phyloP scores from a whole-genome alignment of 176 grass and related monocot genomes.

The Phyllostachys edulis region DNA sequence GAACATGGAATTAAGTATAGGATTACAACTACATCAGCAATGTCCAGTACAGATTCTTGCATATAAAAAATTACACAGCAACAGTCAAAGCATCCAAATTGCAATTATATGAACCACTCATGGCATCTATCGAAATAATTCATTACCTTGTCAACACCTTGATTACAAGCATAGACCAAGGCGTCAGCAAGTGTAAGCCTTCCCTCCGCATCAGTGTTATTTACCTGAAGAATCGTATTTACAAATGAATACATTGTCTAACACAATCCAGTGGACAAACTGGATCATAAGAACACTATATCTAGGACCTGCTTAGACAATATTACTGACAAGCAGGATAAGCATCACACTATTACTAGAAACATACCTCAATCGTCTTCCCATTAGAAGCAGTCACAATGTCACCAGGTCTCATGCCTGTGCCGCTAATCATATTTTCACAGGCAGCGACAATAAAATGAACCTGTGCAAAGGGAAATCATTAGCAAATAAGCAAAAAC shows the following conservation, averaged over 20 bases:
- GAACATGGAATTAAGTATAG: neutral
- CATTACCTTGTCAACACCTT: conserved; percentile 94
- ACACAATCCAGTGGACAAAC: neutral
- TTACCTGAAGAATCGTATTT: conserved; percentile 56
- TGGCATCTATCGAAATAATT: neutral
- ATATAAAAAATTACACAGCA: neutral
- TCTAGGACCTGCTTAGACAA: neutral
- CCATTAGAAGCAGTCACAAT: conserved; percentile 97
- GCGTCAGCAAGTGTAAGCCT: conserved; percentile 98
- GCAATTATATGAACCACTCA: neutral
- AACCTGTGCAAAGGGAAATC: conserved; percentile 44
- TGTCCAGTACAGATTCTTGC: neutral
- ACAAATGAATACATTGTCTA: neutral
- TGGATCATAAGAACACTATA: neutral
- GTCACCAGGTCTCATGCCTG: conserved; percentile 98
- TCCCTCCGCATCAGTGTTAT: conserved; percentile 98
- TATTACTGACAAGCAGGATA: conserved; percentile 2
- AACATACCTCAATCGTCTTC: conserved; percentile 88
- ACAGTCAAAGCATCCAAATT: neutral
- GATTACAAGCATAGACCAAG: conserved; percentile 93
- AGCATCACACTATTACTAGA: neutral
- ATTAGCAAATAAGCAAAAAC: neutral
- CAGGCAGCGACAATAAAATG: conserved; percentile 98
- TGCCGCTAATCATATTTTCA: conserved; percentile 99
- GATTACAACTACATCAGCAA: neutral